Evolutionary conservation across 495 filamentous ascomycete species (phyloP).

Genomic region (Trichoderma parareesei): DNA sequence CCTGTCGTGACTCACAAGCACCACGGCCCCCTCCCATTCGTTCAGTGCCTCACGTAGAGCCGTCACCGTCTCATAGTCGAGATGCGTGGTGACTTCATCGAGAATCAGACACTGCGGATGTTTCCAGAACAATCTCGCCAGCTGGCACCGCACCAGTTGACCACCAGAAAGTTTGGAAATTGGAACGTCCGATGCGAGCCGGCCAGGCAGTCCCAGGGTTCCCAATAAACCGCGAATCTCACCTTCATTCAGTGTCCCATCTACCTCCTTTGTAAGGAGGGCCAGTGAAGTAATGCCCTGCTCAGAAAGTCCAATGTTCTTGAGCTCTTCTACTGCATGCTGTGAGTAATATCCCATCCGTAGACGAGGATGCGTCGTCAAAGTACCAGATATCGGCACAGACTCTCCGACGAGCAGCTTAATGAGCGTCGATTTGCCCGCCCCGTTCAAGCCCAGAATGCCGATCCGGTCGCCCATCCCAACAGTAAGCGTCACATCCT

Average conservation of each 20-base stretch:
- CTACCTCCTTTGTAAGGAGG: slow-evolving; percentile 41
- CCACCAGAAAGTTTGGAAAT: slow-evolving; percentile 63
- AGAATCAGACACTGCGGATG: slow-evolving; percentile 67
- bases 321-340: slow-evolving; percentile 61
- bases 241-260: slow-evolving; percentile 47
- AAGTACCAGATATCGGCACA: slow-evolving; percentile 42
- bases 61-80: slow-evolving; percentile 69
- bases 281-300: slow-evolving; percentile 53
- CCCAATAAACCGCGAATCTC: slow-evolving; percentile 53
- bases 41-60: slow-evolving; percentile 58
- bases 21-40: slow-evolving; percentile 59
- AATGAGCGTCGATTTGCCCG: slow-evolving; percentile 65
- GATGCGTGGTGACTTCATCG: slow-evolving; percentile 80
- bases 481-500: slow-evolving; percentile 55
- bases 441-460: slow-evolving; percentile 65
- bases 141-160: slow-evolving; percentile 67
- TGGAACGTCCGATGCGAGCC: slow-evolving; percentile 60
- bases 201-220: slow-evolving; percentile 56
- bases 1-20: slow-evolving; percentile 70
- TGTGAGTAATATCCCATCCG: slow-evolving; percentile 71
- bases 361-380: slow-evolving; percentile 55
- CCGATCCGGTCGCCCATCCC: slow-evolving; percentile 63
- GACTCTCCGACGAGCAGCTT: slow-evolving; percentile 43
- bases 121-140: slow-evolving; percentile 59
- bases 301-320: slow-evolving; percentile 32